Evolutionary conservation across 148 eudicot species (phyloP), one percentile per base, ranked within the genome.

Genomic region (Cornus kousa): DNA sequence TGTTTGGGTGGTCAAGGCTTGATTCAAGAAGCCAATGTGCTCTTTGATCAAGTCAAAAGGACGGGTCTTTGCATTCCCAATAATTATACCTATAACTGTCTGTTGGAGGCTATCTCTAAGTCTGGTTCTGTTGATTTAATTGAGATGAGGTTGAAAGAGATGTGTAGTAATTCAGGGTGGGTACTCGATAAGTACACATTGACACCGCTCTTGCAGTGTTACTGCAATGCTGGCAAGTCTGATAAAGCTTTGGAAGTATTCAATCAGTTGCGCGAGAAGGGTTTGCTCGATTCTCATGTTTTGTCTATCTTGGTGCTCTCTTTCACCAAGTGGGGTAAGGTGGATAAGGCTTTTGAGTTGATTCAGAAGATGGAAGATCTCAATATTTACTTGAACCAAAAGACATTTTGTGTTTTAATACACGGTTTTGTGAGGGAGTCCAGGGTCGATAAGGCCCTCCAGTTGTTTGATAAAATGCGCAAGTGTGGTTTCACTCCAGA

Each of bases 121-220:
- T 28, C 28, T 28, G 28, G 28, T 0, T 28, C 0, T 28, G 28
- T 28, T 28, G 28, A 28, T 28, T 28, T 28, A 28, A 28, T 28
- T 28, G 28, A 28, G 28, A 28, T 28, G 28, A 28, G 28, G 28
- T 28, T 28, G 28, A 28, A 28, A 28, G 28, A 28, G 28, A 28
- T 28, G 28, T 1, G 28, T 28, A 28, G 80, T 23, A 68, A 74
- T 72, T 28, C 74, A 0, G 87, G 95, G 35, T 89, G 80, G 88
- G 74, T 80, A 55, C 82, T 85, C 19, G 93, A 94, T 85, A 90
- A 87, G 87, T 89, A 89, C 83, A 88, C 93, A 9, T 71, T 90
- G 88, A 94, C 98, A 12, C 92, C 97, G 0, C 74, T 91, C 11
- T 69, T 94, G 86, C 88, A 87, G 83, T 87, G 91, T 84, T 92